phyloP scores from a whole-genome alignment of 345 rosid genomes.

The Gossypium herbaceum region DNA sequence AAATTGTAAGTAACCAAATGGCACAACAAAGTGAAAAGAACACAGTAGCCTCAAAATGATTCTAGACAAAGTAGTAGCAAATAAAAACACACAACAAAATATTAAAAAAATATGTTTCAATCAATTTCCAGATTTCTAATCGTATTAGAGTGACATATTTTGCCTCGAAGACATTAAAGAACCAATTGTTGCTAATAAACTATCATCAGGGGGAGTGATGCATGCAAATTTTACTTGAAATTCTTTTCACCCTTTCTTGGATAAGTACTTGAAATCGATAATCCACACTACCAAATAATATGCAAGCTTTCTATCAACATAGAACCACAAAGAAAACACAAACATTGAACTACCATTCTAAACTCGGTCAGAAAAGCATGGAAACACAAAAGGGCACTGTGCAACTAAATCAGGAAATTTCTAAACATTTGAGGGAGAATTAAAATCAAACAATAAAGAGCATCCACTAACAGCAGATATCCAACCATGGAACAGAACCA shows the following conservation, averaged over 20 bases:
- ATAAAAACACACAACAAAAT: background rate
- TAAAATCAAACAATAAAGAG: constrained; percentile 8
- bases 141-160: background rate
- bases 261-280: background rate
- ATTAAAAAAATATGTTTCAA: background rate
- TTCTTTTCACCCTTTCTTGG: too few relatives aligned
- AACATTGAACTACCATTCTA: too few relatives aligned
- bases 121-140: background rate
- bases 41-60: constrained; percentile 9
- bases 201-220: background rate
- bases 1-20: constrained; percentile 17
- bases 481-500: background rate
- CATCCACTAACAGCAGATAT: background rate
- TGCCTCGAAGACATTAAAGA: background rate
- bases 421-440: background rate
- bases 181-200: background rate
- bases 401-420: constrained; percentile 1
- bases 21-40: constrained; percentile 4
- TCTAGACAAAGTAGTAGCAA: background rate
- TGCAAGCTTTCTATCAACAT: background rate
- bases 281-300: background rate
- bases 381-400: background rate
- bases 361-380: background rate
- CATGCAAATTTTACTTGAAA: background rate
- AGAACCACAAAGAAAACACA: background rate